Base-by-base conservation (phyloP, 1,139 yeast species). In the Taphrina flavorubra region DNA sequence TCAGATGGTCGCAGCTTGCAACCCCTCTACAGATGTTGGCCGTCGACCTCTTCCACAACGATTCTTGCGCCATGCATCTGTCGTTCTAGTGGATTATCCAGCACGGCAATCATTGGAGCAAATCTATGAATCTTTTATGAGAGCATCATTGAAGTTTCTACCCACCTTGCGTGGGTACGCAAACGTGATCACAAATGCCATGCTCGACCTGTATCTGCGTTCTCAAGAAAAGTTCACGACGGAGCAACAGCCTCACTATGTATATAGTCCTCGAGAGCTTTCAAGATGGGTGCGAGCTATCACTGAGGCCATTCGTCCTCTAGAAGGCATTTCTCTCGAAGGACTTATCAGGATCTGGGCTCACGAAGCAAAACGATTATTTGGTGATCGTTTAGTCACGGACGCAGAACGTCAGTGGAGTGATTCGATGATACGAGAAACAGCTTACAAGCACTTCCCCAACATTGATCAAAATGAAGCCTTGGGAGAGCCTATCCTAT, bases 1-100 rank as follows among this genome's bases (percentile, higher is more conserved):
- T 51, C 96, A 89, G 75, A 84, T 94, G 79, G 96, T 92, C 13
- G 98, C 96, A 6, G 98, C 99, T 0, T 94, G 98, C 77, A 94
- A 94, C 75, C 94, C 97, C 0, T 88, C 97, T 0, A 81, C 86
- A 1, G 96, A 90, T 77, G 85, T 86, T 1, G 97, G 97, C 0
- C 82, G 99, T 72, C 81, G 83, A 18, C 77, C 76, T 2, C 76
- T 94, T 46, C 80, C 86, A 0, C 77, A 80, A n/a, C 80, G 97
- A 65, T 88, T 92, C 74, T 77, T 90, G 63, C 82, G 96, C 10
- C 95, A 88, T 74, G 82, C 85, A 6, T 79, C 88, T 0, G 81
- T 91, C 6, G 74, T 94, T 0, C 84, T 87, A 85, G 90, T 92
- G 6, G 97, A 88, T 73, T 89, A 92, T 75, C 98, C 98, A 0